Evolutionary conservation across 345 rosid genomes (phyloP).

Genomic region (Acer negundo): DNA sequence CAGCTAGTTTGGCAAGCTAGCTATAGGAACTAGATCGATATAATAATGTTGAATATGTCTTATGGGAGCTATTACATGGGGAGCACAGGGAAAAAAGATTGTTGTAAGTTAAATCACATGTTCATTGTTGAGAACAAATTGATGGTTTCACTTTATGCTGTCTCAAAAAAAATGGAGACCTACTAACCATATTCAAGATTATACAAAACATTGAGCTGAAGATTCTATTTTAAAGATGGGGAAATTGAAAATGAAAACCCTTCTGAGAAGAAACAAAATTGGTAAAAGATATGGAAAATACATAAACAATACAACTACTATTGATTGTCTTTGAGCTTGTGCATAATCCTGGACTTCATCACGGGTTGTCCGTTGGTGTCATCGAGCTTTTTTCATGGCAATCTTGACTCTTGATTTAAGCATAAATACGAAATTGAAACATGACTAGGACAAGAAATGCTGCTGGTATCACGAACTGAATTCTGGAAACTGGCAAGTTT

Average conservation of each 20-base stretch:
- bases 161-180: neutral
- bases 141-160: neutral
- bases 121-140: neutral
- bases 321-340: neutral
- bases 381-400: neutral
- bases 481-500: slow-evolving; percentile 29
- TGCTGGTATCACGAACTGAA: slow-evolving; percentile 32
- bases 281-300: neutral
- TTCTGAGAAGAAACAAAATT: neutral
- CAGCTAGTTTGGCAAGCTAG: no score
- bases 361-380: neutral
- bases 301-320: slow-evolving; percentile 3
- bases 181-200: neutral
- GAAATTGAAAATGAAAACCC: neutral
- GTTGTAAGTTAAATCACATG: neutral
- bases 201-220: neutral
- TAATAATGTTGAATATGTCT: no score
- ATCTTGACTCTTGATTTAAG: neutral
- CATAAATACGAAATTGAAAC: slow-evolving; percentile 15
- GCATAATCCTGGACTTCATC: neutral
- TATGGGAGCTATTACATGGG: no score
- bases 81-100: neutral
- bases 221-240: neutral
- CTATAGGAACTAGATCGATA: no score
- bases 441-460: slow-evolving; percentile 35